Evolutionary conservation across 2,329 filamentous ascomycete species (phyloP).

Genomic region (Hortaea werneckii): DNA sequence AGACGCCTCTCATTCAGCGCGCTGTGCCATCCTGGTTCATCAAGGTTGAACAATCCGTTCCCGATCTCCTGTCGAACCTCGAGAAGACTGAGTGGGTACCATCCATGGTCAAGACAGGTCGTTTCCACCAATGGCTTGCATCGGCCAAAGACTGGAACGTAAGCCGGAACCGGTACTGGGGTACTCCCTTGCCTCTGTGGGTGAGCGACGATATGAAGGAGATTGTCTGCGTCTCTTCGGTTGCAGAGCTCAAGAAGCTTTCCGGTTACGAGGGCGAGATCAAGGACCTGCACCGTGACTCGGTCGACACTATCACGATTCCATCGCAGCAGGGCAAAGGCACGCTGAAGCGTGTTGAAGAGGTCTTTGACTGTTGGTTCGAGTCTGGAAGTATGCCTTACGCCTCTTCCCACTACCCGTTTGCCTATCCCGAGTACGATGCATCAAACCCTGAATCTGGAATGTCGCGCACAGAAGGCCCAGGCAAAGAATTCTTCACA

Average conservation of each 20-base stretch:
- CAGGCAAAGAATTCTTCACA: constrained; percentile 53
- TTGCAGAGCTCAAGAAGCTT: constrained; percentile 71
- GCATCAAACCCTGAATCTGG: constrained; percentile 20
- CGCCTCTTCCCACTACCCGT: constrained; percentile 81
- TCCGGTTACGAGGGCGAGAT: constrained; percentile 80
- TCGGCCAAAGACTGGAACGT: constrained; percentile 95
- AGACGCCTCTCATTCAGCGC: constrained; percentile 85
- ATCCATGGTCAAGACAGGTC: constrained; percentile 77
- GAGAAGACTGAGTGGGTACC: constrained; percentile 88
- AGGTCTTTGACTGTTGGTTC: constrained; percentile 96
- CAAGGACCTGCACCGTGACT: constrained; percentile 80
- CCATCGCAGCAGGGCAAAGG: constrained; percentile 83
- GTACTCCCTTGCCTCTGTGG: constrained; percentile 86
- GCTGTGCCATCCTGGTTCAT: constrained; percentile 95
- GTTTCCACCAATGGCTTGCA: constrained; percentile 83
- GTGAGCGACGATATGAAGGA: constrained; percentile 83
- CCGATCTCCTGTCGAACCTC: constrained; percentile 83
- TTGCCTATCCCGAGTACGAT: constrained; percentile 63
- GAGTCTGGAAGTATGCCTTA: constrained; percentile 96
- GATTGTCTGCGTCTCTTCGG: constrained; percentile 73
- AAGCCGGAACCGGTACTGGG: constrained; percentile 89
- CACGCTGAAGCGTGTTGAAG: constrained; percentile 65
- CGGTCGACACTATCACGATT: constrained; percentile 89
- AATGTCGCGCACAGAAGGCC: constrained; percentile 16
- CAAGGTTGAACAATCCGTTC: constrained; percentile 71